A percentile compares a stretch with the other conserved stretches of the same genome.
These are phyloP conservation scores for Galerina marginata DNA, from an alignment of 768 basidiomycete species.

Conservation along the genomic window DNA sequence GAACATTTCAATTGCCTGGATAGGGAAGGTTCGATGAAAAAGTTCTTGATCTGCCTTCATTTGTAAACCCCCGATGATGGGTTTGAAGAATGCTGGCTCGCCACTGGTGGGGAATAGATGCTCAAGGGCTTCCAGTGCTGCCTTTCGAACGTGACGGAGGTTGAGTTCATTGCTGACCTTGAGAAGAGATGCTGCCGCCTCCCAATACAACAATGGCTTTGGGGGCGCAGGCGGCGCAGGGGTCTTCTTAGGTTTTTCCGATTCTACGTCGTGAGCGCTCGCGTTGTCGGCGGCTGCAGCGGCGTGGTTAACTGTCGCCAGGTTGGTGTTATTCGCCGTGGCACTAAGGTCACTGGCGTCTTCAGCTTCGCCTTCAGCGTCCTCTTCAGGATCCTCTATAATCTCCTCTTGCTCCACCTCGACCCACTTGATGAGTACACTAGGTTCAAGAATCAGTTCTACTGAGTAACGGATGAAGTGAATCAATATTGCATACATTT, in stretches of 20 bases:
- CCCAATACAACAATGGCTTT: constrained; percentile 13
- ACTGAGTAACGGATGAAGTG: neutral
- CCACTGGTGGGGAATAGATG: constrained; percentile 1
- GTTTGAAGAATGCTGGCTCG: constrained; percentile 3
- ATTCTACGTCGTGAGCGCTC: too few relatives aligned
- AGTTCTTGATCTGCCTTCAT: constrained; percentile 1
- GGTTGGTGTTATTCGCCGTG: too few relatives aligned
- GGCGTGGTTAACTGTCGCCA: too few relatives aligned
- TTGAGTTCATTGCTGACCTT: neutral
- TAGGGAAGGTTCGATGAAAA: constrained; percentile 20
- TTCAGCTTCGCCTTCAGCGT: too few relatives aligned
- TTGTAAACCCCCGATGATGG: neutral
- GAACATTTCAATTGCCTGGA: constrained; percentile 25
- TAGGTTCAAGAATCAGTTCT: too few relatives aligned
- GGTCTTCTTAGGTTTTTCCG: neutral
- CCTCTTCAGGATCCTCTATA: too few relatives aligned
- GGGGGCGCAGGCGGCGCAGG: neutral
- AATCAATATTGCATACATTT: neutral
- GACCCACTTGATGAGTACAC: too few relatives aligned
- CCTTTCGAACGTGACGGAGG: neutral
- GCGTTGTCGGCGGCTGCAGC: too few relatives aligned
- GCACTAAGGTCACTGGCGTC: too few relatives aligned
- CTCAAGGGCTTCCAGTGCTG: constrained; percentile 2
- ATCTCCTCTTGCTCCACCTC: too few relatives aligned
- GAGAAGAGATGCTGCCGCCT: constrained; percentile 1